These are phyloP conservation scores for Neopestalotiopsis rosae DNA, from an alignment of 2,329 filamentous ascomycete species.

Conservation along the genomic window DNA sequence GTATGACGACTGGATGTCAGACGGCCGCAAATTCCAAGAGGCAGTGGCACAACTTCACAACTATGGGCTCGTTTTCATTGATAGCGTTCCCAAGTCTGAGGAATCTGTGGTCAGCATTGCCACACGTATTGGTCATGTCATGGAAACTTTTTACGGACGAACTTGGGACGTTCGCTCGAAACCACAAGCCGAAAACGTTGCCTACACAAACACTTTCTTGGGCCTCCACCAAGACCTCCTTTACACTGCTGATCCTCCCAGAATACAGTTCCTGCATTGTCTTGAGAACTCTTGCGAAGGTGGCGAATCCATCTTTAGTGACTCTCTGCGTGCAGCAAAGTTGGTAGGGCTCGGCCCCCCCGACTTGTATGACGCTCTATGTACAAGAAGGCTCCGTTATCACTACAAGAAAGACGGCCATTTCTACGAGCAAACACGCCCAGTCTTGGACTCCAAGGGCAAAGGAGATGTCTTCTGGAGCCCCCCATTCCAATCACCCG, in stretches of 20 bases:
- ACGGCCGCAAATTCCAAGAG: slow-evolving; percentile 60
- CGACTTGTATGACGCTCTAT: slow-evolving; percentile 40
- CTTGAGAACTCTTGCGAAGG: slow-evolving; percentile 79
- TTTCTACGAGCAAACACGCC: slow-evolving; percentile 64
- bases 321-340: slow-evolving; percentile 68
- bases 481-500: slow-evolving; percentile 76
- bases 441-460: slow-evolving; percentile 51
- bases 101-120: slow-evolving; percentile 71
- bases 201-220: slow-evolving; percentile 82
- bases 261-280: slow-evolving; percentile 88
- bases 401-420: slow-evolving; percentile 67
- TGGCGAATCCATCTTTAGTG: slow-evolving; percentile 86
- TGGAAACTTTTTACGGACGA: slow-evolving; percentile 87
- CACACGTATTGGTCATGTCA: slow-evolving; percentile 75
- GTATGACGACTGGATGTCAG: slow-evolving; percentile 74
- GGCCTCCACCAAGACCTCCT: slow-evolving; percentile 93
- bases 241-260: slow-evolving; percentile 80
- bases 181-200: slow-evolving; percentile 85
- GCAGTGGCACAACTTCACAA: slow-evolving; percentile 67
- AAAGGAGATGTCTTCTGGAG: slow-evolving; percentile 65
- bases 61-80: slow-evolving; percentile 79
- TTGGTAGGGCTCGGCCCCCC: slow-evolving; percentile 38
- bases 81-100: slow-evolving; percentile 72
- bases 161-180: slow-evolving; percentile 91
- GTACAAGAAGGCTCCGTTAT: slow-evolving; percentile 54